phyloP scores from a whole-genome alignment of 306 rosid genomes.

The Sindora glabra region DNA sequence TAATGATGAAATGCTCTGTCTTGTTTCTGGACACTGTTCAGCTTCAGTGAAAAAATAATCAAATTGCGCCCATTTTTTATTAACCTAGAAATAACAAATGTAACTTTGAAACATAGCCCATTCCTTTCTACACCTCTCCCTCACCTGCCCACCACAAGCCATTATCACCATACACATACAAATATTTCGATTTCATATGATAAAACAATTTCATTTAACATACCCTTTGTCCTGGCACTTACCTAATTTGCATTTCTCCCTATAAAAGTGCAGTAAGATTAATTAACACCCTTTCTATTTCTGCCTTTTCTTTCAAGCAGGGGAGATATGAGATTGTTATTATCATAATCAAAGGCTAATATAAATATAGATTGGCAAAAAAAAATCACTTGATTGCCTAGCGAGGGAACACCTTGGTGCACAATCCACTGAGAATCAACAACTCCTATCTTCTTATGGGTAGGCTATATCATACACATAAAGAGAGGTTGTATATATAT shows the following conservation, averaged over 20 bases:
- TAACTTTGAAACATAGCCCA: constrained; percentile 93
- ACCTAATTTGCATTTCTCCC: constrained; percentile 72
- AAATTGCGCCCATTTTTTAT: no score
- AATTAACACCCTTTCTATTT: no score
- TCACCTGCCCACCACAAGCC: no score
- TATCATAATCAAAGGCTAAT: no score
- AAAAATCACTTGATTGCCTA: constrained; percentile 79
- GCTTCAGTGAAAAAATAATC: no score
- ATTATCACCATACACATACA: constrained; percentile 12
- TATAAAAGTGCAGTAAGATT: constrained; percentile 4
- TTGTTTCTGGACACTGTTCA: no score
- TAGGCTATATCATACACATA: constrained; percentile 92
- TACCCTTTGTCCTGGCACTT: constrained; percentile 86
- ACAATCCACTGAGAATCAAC: constrained; percentile 97
- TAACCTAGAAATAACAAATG: no score
- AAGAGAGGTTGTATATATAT: background rate
- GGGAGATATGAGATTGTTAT: background rate
- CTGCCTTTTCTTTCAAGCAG: no score
- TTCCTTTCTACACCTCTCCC: no score
- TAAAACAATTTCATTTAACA: no score
- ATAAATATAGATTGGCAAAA: background rate
- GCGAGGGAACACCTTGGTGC: constrained; percentile 88
- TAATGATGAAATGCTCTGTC: no score
- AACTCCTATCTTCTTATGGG: constrained; percentile 94
- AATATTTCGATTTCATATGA: no score